These are phyloP conservation scores for Fusarium pininemorale DNA, from an alignment of 2,329 filamentous ascomycete species.

Conservation along the genomic window DNA sequence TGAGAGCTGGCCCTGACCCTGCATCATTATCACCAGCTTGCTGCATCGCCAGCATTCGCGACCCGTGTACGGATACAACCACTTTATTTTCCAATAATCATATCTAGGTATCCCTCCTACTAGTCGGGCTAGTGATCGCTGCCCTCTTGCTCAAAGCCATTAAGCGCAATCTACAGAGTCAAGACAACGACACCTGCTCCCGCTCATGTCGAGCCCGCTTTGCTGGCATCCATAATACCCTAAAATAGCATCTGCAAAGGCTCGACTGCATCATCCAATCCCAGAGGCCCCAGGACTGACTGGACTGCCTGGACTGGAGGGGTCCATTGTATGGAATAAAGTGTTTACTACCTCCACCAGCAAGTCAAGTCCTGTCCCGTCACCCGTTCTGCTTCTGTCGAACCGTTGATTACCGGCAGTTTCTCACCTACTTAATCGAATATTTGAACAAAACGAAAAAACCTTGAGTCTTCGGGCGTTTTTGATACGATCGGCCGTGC, in stretches of 20 bases:
- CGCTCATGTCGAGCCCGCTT: slow-evolving; percentile 17
- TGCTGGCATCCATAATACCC: slow-evolving; percentile 30
- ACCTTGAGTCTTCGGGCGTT: not conserved
- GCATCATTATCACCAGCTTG: slow-evolving; percentile 10
- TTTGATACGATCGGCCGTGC: not conserved
- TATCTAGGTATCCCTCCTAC: not conserved
- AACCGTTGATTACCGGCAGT: not conserved
- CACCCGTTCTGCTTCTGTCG: not conserved
- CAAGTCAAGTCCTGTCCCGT: not conserved
- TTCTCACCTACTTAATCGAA: not conserved
- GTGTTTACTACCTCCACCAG: not conserved
- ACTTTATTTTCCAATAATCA: not conserved
- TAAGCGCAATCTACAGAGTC: not conserved
- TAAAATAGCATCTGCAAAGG: slow-evolving; percentile 39
- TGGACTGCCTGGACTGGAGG: slow-evolving; percentile 26
- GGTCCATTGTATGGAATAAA: slow-evolving; percentile 15
- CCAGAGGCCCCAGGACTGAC: slow-evolving; percentile 17
- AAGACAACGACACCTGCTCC: not conserved
- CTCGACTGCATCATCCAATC: slow-evolving; percentile 36
- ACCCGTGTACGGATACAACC: slow-evolving; percentile 2
- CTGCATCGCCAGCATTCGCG: slow-evolving; percentile 12
- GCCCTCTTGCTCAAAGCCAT: not conserved
- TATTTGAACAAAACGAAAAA: not conserved
- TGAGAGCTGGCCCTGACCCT: not conserved
- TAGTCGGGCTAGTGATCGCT: not conserved